Evolutionary conservation across 2,329 filamentous ascomycete species (phyloP), one percentile per base, ranked within the genome.

Genomic region (Colletotrichum musicola): DNA sequence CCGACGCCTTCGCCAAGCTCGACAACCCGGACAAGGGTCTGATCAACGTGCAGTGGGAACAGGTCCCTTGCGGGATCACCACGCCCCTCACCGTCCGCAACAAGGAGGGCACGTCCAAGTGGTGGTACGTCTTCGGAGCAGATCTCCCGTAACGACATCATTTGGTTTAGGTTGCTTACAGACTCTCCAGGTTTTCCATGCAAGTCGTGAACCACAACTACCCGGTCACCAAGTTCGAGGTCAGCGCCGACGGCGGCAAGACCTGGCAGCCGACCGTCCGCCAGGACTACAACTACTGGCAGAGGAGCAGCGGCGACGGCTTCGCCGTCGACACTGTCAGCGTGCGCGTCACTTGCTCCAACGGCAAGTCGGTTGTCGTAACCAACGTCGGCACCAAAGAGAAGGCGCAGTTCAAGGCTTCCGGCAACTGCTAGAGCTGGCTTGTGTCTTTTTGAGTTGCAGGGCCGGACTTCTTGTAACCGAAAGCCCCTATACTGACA

Each of bases 121-220:
- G 47, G 44, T 70, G 62, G 67, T 70, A 62, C 13, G 67, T 47
- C 6, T 27, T 2, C 16, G 2, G 7, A 12, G 13, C 16, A 18
- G 74, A 25, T 4, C 13, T 14, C 14, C 7, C 27, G 16, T 1
- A 4, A 20, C 20, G 18, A 18, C n/a, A 18, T 18, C 7, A 12
- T 25, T 4, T 22, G 20, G 12, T 47, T 0, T 27, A 27, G 7
- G 30, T 83, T 76, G 88, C 5, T 30, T 6, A 50, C 51, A 71
- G 77, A 79, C 73, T 83, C 82, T n/a, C 12, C 20, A 68, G 65
- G 61, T 68, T 65, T 30, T 68, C 65, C 22, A 60, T 68, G 82
- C 90, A 92, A 76, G 88, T 91, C 46, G 81, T 90, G 73, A 91
- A 91, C 77, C 79, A 86, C 73, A 90, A 89, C 75, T 81, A 86